phyloP scores from a whole-genome alignment of 2,329 filamentous ascomycete species.

The Sclerotinia trifoliorum region DNA sequence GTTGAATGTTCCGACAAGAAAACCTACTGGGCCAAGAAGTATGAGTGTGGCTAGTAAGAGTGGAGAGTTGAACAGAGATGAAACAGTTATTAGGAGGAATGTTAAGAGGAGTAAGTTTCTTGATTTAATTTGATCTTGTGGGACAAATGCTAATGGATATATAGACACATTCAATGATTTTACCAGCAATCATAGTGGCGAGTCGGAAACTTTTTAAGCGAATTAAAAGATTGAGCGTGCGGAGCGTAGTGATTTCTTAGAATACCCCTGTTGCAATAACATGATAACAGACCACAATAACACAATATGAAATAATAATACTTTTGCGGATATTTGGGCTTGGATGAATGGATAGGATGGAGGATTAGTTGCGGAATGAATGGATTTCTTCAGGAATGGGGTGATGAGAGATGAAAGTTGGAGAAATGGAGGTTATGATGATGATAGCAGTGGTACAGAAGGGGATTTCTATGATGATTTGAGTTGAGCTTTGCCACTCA shows the following conservation, averaged over 20 bases:
- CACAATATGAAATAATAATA: slow-evolving; percentile 14
- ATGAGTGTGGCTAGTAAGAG: slow-evolving; percentile 37
- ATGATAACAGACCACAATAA: not conserved
- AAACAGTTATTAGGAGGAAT: slow-evolving; percentile 36
- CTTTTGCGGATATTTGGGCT: not conserved
- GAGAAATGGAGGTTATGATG: not conserved
- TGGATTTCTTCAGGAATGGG: not conserved
- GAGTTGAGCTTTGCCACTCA: not conserved
- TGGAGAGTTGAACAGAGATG: slow-evolving; percentile 36
- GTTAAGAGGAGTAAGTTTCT: slow-evolving; percentile 54
- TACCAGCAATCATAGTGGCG: slow-evolving; percentile 46
- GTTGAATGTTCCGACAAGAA: slow-evolving; percentile 37
- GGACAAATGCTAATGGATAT: slow-evolving; percentile 19
- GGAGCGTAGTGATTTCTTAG: slow-evolving; percentile 5
- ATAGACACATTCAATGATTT: slow-evolving; percentile 55
- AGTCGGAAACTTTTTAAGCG: slow-evolving; percentile 55
- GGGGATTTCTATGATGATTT: not conserved
- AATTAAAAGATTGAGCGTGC: not conserved
- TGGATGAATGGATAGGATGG: not conserved
- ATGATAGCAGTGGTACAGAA: not conserved
- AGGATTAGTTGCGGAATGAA: not conserved
- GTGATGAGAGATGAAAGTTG: not conserved
- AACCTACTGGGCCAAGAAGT: slow-evolving; percentile 40
- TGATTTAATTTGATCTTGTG: slow-evolving; percentile 25
- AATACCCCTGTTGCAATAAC: slow-evolving; percentile 12